Evolutionary conservation across 768 basidiomycete genomes (phyloP).

Genomic region (Rhizopogon roseolus): DNA sequence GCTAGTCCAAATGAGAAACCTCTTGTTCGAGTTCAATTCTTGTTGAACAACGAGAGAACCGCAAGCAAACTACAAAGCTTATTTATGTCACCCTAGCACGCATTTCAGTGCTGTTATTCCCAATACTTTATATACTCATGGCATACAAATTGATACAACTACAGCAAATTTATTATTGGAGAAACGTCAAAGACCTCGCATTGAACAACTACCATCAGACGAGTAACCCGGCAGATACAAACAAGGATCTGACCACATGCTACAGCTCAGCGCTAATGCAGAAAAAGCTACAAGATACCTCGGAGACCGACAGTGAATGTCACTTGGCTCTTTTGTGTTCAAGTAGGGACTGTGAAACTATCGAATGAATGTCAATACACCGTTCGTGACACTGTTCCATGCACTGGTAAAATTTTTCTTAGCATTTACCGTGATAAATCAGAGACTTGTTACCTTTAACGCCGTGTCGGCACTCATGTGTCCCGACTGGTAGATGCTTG

Average conservation of each 20-base stretch:
- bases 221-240: not conserved
- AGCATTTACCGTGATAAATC: not conserved
- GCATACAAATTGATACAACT: not conserved
- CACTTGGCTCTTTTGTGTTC: slow-evolving; percentile 25
- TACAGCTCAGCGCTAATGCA: not conserved
- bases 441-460: slow-evolving; percentile 43
- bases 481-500: slow-evolving; percentile 86
- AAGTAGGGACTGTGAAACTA: slow-evolving; percentile 68
- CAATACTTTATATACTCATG: not conserved
- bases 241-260: not conserved
- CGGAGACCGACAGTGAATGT: not conserved
- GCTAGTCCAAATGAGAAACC: not conserved
- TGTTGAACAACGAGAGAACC: too few relatives aligned
- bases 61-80: too few relatives aligned
- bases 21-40: not conserved
- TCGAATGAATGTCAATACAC: slow-evolving; percentile 71
- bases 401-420: slow-evolving; percentile 40
- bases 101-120: not conserved
- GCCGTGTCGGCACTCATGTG: slow-evolving; percentile 49
- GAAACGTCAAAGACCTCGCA: not conserved
- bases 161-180: not conserved
- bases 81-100: not conserved
- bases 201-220: not conserved
- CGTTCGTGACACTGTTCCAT: slow-evolving; percentile 65
- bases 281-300: not conserved